These are phyloP conservation scores for Daldinia decipiens DNA, from an alignment of 495 filamentous ascomycete species.

Conservation along the genomic window DNA sequence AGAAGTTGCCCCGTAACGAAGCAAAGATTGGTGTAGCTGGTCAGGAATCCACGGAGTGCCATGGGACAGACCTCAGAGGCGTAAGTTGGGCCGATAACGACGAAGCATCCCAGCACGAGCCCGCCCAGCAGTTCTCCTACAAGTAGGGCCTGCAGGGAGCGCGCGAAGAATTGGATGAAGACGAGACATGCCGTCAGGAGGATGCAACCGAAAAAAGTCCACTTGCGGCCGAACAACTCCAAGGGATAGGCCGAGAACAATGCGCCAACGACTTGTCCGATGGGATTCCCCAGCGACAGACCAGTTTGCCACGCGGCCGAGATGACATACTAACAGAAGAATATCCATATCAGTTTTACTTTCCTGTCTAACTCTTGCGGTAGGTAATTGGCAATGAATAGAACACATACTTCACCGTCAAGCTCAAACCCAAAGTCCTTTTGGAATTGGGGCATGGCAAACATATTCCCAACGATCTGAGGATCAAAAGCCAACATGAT, in stretches of 20 bases:
- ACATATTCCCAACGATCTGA: slow-evolving; percentile 57
- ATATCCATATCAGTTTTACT: neutral
- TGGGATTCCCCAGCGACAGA: slow-evolving; percentile 56
- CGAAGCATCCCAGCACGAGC: slow-evolving; percentile 63
- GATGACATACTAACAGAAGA: slow-evolving; percentile 47
- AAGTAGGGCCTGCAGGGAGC: slow-evolving; percentile 52
- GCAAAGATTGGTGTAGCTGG: slow-evolving; percentile 71
- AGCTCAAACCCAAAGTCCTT: slow-evolving; percentile 55
- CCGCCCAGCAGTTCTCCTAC: slow-evolving; percentile 65
- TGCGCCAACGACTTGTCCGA: slow-evolving; percentile 60
- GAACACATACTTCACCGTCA: slow-evolving; percentile 46
- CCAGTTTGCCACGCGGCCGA: slow-evolving; percentile 60
- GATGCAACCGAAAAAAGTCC: slow-evolving; percentile 56
- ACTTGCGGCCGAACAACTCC: slow-evolving; percentile 58
- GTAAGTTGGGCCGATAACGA: slow-evolving; percentile 68
- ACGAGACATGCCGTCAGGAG: slow-evolving; percentile 58
- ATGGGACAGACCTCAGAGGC: slow-evolving; percentile 71
- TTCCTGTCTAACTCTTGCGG: neutral
- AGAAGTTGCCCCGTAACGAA: slow-evolving; percentile 74
- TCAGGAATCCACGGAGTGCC: slow-evolving; percentile 65
- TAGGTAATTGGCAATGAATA: slow-evolving; percentile 1
- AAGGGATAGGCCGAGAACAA: slow-evolving; percentile 58
- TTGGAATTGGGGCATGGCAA: slow-evolving; percentile 57
- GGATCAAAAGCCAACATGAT: slow-evolving; percentile 60
- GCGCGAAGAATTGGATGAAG: slow-evolving; percentile 69